Evolutionary conservation across 148 eudicot species (phyloP), one percentile per base, ranked within the genome.

Genomic region (Polygonum aviculare): DNA sequence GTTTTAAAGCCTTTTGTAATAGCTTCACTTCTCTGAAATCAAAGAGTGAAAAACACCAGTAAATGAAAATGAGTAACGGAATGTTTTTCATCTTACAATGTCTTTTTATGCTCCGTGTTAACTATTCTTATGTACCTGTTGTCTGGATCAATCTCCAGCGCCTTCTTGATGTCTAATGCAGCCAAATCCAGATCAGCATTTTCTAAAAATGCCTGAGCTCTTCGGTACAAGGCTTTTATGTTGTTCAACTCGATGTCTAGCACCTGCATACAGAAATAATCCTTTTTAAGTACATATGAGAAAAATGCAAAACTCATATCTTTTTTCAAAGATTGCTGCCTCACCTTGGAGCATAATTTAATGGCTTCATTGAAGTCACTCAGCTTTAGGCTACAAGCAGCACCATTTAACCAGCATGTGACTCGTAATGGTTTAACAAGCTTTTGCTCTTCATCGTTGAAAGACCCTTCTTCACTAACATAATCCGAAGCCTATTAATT

Each of bases 341-440:
- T 47, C 80, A 90, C 94, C 94, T 84, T 86, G 9, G 91, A 85
- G 78, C 94, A 90, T 21, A 88, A 75, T 76, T 77, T 81, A 70
- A 86, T 84, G 75, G 84, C 89, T 77, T 82, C 86, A 67, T 69
- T 78, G 77, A 60, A 86, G 62, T 88, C 78, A 26, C 82, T 80
- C 73, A 83, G 81, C 80, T 86, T 88, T 47, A 88, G 77, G 80
- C 81, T 72, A 74, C 90, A 85, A 31, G 94, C 91, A 55, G 94
- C 91, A 72, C 81, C 82, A 77, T 90, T 90, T 76, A 86, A 82
- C 91, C 91, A 88, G 83, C 90, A 88, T 18, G 87, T 83, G n/a
- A 88, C 83, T 77, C 88, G 84, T 80, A 90, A 81, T 15, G 88
- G 78, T 63, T 90, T 86, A 38, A 81, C 81, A 36, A 80, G 80